Conservation (phyloP, 257 asterid species). For the Capsicum rhomboideum region DNA sequence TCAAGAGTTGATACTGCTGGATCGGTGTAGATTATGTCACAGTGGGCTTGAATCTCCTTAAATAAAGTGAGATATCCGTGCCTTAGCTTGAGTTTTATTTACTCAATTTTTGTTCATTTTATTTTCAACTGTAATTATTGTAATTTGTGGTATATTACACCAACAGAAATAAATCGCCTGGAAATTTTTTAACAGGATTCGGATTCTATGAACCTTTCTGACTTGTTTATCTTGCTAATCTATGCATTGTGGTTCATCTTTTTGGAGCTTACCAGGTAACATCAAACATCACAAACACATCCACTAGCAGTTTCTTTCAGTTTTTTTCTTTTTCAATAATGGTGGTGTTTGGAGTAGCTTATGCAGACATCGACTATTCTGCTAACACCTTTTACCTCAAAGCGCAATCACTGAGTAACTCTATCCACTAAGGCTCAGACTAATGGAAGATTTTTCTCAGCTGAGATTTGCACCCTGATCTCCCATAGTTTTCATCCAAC, state of each 20-base stretch:
- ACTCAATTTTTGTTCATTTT: no score
- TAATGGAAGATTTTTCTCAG: not conserved
- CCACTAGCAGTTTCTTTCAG: not conserved
- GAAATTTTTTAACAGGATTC: slow-evolving; percentile 66
- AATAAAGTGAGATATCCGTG: no score
- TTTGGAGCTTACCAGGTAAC: slow-evolving; percentile 65
- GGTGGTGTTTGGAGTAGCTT: not conserved
- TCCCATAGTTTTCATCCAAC: not conserved
- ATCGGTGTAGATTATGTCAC: no score
- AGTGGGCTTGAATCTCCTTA: no score
- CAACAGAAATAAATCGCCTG: slow-evolving; percentile 63
- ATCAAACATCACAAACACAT: not conserved
- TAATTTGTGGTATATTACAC: no score
- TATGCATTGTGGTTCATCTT: slow-evolving; percentile 57
- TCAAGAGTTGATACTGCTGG: no score
- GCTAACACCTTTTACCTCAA: not conserved
- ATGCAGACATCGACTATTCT: not conserved
- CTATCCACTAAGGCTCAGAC: not conserved
- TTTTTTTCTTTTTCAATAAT: not conserved
- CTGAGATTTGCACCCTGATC: not conserved
- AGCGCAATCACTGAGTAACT: not conserved
- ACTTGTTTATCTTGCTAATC: slow-evolving; percentile 49
- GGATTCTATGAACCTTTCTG: slow-evolving; percentile 77
- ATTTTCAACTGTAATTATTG: no score
- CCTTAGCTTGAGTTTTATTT: no score